phyloP scores from a whole-genome alignment of 768 basidiomycete species.

The Lactarius sanguifluus region DNA sequence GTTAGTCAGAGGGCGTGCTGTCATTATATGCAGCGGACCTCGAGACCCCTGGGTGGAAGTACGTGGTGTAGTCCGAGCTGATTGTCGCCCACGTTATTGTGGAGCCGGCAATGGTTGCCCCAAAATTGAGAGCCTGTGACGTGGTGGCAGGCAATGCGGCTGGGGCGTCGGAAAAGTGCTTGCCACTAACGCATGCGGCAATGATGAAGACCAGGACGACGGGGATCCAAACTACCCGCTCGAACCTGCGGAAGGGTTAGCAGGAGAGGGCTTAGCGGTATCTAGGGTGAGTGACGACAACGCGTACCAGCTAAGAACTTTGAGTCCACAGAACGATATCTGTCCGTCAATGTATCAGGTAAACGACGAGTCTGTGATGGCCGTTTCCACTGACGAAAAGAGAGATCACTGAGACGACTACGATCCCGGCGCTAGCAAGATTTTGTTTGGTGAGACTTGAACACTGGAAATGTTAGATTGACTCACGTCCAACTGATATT shows the following conservation, averaged over 20 bases:
- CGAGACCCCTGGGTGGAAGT: slow-evolving; percentile 58
- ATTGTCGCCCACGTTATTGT: slow-evolving; percentile 61
- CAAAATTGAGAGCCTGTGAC: slow-evolving; percentile 58
- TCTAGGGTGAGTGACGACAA: neutral
- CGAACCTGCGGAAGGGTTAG: slow-evolving; percentile 52
- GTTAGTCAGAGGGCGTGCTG: neutral
- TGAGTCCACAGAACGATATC: slow-evolving; percentile 68
- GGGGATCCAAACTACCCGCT: slow-evolving; percentile 74
- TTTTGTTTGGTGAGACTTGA: neutral
- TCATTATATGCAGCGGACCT: slow-evolving; percentile 41
- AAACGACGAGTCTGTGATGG: neutral
- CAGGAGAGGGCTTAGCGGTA: neutral
- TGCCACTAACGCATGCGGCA: slow-evolving; percentile 69
- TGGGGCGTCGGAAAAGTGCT: slow-evolving; percentile 55
- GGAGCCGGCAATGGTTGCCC: slow-evolving; percentile 70
- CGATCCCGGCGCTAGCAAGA: slow-evolving; percentile 59
- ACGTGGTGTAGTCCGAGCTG: slow-evolving; percentile 73
- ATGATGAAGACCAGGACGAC: slow-evolving; percentile 72
- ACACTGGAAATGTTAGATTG: neutral
- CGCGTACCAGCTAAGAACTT: slow-evolving; percentile 55
- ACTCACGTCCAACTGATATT: slow-evolving; percentile 52
- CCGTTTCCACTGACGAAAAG: slow-evolving; percentile 42
- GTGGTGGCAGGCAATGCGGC: slow-evolving; percentile 56
- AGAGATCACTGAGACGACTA: slow-evolving; percentile 69
- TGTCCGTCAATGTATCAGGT: slow-evolving; percentile 29